Evolutionary conservation across 1,284 basidiomycete species (phyloP).

Genomic region (Inonotus hispidus): DNA sequence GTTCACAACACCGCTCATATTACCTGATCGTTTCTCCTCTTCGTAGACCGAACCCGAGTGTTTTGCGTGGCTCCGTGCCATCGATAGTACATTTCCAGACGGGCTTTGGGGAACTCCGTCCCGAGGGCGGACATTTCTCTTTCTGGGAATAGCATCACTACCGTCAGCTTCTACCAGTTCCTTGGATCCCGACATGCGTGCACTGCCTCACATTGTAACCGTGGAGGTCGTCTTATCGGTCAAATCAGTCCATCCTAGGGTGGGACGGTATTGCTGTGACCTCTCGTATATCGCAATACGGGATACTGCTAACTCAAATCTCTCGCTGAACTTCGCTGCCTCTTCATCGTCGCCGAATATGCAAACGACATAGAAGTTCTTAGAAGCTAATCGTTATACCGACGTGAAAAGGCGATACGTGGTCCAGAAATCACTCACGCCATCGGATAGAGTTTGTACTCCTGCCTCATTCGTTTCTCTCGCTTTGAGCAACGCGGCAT

Average conservation of each 20-base stretch:
- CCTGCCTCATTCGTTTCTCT: not conserved
- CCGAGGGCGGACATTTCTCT: no score
- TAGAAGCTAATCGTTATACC: not conserved
- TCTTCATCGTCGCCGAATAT: slow-evolving; percentile 2
- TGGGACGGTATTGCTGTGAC: no score
- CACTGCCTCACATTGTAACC: no score
- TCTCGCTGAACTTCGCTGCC: not conserved
- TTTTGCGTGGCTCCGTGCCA: no score
- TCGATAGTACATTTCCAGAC: no score
- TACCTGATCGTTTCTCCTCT: not conserved
- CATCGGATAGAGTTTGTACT: not conserved
- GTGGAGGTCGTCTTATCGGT: no score
- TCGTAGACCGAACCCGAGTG: no score
- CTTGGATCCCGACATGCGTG: no score
- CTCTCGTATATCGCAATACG: not conserved
- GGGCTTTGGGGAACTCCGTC: no score
- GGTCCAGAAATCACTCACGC: not conserved
- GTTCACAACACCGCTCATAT: not conserved
- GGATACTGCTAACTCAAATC: not conserved
- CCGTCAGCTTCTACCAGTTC: no score
- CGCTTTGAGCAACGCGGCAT: not conserved
- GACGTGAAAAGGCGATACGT: not conserved
- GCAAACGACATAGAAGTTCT: not conserved
- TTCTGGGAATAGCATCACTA: no score
- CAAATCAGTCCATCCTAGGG: no score